phyloP scores from a whole-genome alignment of 805 yeast species.

The Metschnikowia orientalis region DNA sequence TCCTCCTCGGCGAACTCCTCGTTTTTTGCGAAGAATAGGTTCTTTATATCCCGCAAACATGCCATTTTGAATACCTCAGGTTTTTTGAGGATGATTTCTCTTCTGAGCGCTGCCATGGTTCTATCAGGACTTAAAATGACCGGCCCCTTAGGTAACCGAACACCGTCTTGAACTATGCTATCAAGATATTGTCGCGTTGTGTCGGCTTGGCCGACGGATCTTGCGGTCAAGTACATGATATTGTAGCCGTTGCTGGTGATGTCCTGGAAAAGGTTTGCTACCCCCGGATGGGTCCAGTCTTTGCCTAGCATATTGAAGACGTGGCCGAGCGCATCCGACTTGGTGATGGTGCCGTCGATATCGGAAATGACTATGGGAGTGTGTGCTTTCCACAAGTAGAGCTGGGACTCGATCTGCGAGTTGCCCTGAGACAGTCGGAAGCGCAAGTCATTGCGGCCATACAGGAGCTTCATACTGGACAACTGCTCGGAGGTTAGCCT shows the following conservation, averaged over 20 bases:
- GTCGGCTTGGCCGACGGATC: conserved; percentile 95
- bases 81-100: conserved; percentile 90
- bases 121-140: conserved; percentile 94
- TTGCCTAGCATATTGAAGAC: conserved; percentile 88
- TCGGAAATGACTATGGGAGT: conserved; percentile 94
- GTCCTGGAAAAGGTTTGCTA: conserved; percentile 86
- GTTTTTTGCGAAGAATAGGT: conserved; percentile 47
- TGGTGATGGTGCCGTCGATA: conserved; percentile 96
- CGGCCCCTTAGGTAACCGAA: conserved; percentile 79
- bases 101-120: conserved; percentile 87
- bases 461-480: conserved; percentile 61
- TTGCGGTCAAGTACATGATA: conserved; percentile 87
- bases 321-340: conserved; percentile 96
- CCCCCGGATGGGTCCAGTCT: conserved; percentile 98
- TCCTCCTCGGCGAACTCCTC: conserved; percentile 9
- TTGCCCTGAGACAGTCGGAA: conserved; percentile 82
- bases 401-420: conserved; percentile 66
- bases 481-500: conserved; percentile 90
- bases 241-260: conserved; percentile 85
- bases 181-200: conserved; percentile 78
- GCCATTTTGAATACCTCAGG: conserved; percentile 99
- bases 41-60: conserved; percentile 79
- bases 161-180: conserved; percentile 68
- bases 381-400: conserved; percentile 78
- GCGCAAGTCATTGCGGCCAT: conserved; percentile 73